Conservation (phyloP, 1,284 basidiomycete genomes). For the Ganoderma leucocontextum region DNA sequence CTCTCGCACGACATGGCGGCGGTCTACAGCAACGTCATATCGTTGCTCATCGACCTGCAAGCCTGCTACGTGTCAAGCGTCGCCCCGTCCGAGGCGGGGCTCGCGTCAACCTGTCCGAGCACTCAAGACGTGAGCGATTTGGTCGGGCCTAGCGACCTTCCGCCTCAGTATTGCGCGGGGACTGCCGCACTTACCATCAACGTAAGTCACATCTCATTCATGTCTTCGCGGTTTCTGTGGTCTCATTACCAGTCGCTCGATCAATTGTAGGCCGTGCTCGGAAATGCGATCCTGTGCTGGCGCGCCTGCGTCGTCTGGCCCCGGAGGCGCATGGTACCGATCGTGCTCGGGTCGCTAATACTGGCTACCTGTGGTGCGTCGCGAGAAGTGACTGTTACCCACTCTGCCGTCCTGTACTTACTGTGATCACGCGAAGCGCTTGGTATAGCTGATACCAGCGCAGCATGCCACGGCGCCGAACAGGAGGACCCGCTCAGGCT, state of each 20-base stretch:
- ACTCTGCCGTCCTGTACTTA: neutral
- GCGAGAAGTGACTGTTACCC: neutral
- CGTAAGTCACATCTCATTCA: neutral
- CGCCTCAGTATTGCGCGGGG: neutral
- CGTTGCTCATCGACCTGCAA: neutral
- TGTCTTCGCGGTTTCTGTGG: neutral
- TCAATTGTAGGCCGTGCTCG: neutral
- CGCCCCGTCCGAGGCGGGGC: neutral
- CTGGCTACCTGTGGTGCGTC: neutral
- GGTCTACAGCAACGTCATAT: neutral
- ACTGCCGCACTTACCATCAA: neutral
- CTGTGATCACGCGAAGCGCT: neutral
- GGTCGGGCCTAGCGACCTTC: neutral
- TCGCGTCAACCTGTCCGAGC: neutral
- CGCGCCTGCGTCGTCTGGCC: slow-evolving; percentile 1
- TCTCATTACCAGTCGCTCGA: neutral
- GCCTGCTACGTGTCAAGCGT: neutral
- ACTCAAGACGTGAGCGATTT: neutral
- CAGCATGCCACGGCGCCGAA: neutral
- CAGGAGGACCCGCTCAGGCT: slow-evolving; percentile 2
- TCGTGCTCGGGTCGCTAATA: neutral
- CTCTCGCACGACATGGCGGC: neutral
- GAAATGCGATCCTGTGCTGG: neutral
- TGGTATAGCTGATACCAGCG: neutral
- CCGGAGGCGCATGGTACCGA: neutral